Base-by-base conservation (phyloP, 1,284 basidiomycete species). In the Marasmius sp. region DNA sequence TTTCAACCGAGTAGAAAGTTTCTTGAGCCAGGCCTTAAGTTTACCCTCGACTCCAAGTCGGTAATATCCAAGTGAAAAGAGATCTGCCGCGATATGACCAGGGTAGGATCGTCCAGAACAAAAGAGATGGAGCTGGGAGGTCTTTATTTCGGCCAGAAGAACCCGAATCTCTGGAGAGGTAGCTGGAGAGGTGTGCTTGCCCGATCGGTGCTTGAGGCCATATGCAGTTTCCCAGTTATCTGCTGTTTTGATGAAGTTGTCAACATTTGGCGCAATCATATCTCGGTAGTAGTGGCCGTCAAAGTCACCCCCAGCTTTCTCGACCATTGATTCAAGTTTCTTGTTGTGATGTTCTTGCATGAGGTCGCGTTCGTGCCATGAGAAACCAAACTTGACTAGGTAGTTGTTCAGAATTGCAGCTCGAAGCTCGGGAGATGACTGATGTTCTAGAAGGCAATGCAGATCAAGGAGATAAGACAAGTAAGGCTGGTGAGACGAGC, bases 341-440 rank as follows among this genome's bases (percentile, higher is more conserved):
- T n/a, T 33, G 20, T 33, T 33, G 20, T 49, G 57, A 18, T 49
- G 57, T 50, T 58, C 57, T 33, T 49, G 43, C 57, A 58, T 34
- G 6, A 58, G 41, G 18, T 58, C 57, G 11, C 47, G 45, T 18
- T 58, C 57, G 10, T 58, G 45, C 1, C 27, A 20, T 14, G 20
- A 16, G 6, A 58, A 18, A 1, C 57, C 57, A 38, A 58, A 58
- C 49, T 58, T 58, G 14, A 58, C 57, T 6, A 58, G 57, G n/a
- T 58, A 58, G 22, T 58, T 58, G 36, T 58, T 58, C 8, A 58
- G 45, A 4, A 58, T 58, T 22, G 57, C 57, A 14, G n/a, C 38
- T 16, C 33, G 33, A 16, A 58, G 47, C 10, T 3, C 57, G 33
- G 43, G 45, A 3, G 45, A 49, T 1, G 57, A 49, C 27, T 58